Conservation (phyloP, 768 basidiomycete species). For the Boletus rubroflammeus region DNA sequence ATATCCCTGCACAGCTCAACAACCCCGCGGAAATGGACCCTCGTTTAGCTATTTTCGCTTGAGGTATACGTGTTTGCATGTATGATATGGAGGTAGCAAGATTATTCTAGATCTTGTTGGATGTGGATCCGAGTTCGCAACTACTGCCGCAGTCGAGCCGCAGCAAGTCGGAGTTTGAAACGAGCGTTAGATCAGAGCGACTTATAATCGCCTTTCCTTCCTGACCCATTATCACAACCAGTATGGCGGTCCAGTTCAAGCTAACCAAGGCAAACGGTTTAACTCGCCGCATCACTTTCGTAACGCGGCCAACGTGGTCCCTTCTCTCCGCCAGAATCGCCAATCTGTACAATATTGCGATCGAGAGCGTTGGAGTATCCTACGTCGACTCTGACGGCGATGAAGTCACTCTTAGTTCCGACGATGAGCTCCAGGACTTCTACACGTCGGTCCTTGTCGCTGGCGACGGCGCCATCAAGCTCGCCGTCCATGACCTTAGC, state of each 20-base stretch:
- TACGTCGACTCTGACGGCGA: slow-evolving; percentile 74
- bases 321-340: slow-evolving; percentile 53
- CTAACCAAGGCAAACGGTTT: slow-evolving; percentile 51
- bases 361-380: slow-evolving; percentile 58
- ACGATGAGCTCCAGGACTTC: slow-evolving; percentile 75
- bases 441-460: slow-evolving; percentile 39
- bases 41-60: slow-evolving; percentile 69
- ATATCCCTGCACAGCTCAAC: slow-evolving; percentile 48
- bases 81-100: not conserved
- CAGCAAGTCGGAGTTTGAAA: slow-evolving; percentile 47
- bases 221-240: slow-evolving; percentile 38
- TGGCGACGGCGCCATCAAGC: slow-evolving; percentile 42
- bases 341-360: slow-evolving; percentile 52
- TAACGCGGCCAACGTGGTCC: slow-evolving; percentile 50
- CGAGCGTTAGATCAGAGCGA: slow-evolving; percentile 10
- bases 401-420: slow-evolving; percentile 71
- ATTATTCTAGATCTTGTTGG: not conserved
- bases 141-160: slow-evolving; percentile 18
- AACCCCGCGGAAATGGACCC: slow-evolving; percentile 66
- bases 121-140: not conserved
- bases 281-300: slow-evolving; percentile 59
- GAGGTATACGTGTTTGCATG: slow-evolving; percentile 17
- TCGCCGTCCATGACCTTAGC: slow-evolving; percentile 59
- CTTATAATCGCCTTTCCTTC: slow-evolving; percentile 3
- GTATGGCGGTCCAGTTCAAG: slow-evolving; percentile 57